A percentile compares a stretch with the other conserved stretches of the same genome.
Conservation (phyloP, 2,329 filamentous ascomycete species). For the Aurifilum marmelostoma region DNA sequence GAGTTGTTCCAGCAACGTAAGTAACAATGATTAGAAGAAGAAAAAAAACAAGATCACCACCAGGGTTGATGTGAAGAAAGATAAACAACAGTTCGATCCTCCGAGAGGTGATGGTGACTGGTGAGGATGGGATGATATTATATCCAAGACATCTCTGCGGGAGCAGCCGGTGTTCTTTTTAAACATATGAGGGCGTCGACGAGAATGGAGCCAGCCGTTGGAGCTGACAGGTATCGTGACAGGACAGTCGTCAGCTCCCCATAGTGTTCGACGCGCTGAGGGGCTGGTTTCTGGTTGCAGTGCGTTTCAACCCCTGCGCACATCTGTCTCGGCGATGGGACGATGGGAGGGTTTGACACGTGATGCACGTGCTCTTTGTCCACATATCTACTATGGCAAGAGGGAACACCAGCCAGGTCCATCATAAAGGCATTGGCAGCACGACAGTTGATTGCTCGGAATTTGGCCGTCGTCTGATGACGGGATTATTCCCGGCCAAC, state of each 20-base stretch:
- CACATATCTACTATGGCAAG: neutral
- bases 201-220: neutral
- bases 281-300: neutral
- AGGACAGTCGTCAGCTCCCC: constrained; percentile 16
- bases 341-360: constrained; percentile 18
- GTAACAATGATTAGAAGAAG: too few relatives aligned
- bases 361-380: neutral
- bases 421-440: neutral
- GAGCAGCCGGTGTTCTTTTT: constrained; percentile 5
- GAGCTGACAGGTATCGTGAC: constrained; percentile 1
- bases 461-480: constrained; percentile 16
- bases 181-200: neutral
- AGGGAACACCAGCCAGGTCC: neutral
- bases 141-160: neutral
- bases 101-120: neutral
- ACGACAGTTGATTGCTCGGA: constrained; percentile 11
- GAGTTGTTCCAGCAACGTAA: constrained; percentile 21
- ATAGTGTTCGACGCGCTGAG: neutral
- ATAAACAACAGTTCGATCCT: neutral
- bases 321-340: constrained; percentile 24
- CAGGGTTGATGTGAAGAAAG: constrained; percentile 2
- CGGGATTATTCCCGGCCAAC: neutral
- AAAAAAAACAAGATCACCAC: constrained; percentile 1
- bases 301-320: constrained; percentile 18
- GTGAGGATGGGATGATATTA: neutral